Evolutionary conservation across 1,284 basidiomycete species (phyloP).

Genomic region (Mycosarcoma maydis): DNA sequence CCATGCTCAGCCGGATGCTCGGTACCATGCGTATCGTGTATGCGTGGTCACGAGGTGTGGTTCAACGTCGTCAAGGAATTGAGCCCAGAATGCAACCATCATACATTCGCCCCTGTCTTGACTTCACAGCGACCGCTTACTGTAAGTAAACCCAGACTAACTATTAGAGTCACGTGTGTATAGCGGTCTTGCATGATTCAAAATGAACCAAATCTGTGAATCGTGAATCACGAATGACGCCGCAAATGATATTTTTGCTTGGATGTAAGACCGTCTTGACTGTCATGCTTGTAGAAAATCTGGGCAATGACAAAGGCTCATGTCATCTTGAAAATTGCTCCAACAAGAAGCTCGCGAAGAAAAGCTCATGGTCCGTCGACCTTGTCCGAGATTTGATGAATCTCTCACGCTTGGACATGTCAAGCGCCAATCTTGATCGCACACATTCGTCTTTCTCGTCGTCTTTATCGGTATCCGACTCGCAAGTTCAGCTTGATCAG

Average conservation of each 20-base stretch:
- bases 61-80: background rate
- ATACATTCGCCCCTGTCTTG: background rate
- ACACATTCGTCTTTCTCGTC: too few relatives aligned
- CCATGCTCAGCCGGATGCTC: background rate
- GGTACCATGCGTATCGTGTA: background rate
- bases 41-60: constrained; percentile 8
- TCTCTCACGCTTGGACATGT: background rate
- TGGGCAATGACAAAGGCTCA: constrained; percentile 21
- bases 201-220: too few relatives aligned
- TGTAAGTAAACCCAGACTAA: too few relatives aligned
- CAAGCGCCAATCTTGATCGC: background rate
- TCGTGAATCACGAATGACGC: too few relatives aligned
- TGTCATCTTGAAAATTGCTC: constrained; percentile 6
- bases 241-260: background rate
- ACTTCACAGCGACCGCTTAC: too few relatives aligned
- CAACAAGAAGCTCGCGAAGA: constrained; percentile 12
- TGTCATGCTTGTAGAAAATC: too few relatives aligned
- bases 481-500: background rate
- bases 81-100: background rate
- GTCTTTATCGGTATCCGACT: background rate
- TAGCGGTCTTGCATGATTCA: too few relatives aligned
- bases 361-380: constrained; percentile 1
- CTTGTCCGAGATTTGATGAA: background rate
- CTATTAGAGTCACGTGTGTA: too few relatives aligned
- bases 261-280: background rate